phyloP scores from a whole-genome alignment of 768 basidiomycete genomes.

The Lactarius akahatsu region DNA sequence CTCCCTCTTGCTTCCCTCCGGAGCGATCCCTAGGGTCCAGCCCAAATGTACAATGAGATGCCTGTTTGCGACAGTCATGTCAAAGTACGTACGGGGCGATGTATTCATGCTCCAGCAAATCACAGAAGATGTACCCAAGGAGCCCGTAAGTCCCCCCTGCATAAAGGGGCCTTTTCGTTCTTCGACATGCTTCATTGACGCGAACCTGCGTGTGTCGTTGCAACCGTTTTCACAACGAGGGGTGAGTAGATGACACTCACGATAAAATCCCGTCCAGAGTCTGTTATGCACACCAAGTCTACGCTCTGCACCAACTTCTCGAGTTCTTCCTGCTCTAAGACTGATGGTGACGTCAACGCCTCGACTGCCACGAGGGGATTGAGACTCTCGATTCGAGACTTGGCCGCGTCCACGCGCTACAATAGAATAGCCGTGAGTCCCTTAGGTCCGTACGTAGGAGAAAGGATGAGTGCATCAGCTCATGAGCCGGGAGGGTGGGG shows the following conservation, averaged over 20 bases:
- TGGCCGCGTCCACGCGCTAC: slow-evolving; percentile 85
- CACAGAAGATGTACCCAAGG: slow-evolving; percentile 92
- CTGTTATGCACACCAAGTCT: slow-evolving; percentile 87
- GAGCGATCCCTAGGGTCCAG: slow-evolving; percentile 55
- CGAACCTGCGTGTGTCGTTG: slow-evolving; percentile 52
- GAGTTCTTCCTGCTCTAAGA: slow-evolving; percentile 52
- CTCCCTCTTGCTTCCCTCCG: slow-evolving; percentile 49
- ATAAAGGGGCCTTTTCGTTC: slow-evolving; percentile 76
- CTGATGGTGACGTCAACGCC: slow-evolving; percentile 52
- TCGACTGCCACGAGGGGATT: slow-evolving; percentile 90
- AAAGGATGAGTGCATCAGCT: neutral
- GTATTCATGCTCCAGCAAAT: slow-evolving; percentile 84
- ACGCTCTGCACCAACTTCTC: slow-evolving; percentile 60
- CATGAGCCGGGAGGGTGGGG: neutral
- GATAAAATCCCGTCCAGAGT: slow-evolving; percentile 65
- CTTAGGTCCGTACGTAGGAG: slow-evolving; percentile 24
- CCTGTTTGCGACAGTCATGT: neutral
- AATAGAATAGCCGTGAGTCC: slow-evolving; percentile 39
- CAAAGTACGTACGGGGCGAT: slow-evolving; percentile 67
- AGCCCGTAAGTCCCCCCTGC: slow-evolving; percentile 91
- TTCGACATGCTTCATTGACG: slow-evolving; percentile 79
- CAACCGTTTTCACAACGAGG: slow-evolving; percentile 23
- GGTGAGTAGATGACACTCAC: slow-evolving; percentile 48
- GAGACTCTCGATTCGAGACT: slow-evolving; percentile 79
- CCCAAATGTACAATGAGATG: slow-evolving; percentile 16